phyloP scores from a whole-genome alignment of 2,329 filamentous ascomycete genomes.

The Fusarium stilboides region DNA sequence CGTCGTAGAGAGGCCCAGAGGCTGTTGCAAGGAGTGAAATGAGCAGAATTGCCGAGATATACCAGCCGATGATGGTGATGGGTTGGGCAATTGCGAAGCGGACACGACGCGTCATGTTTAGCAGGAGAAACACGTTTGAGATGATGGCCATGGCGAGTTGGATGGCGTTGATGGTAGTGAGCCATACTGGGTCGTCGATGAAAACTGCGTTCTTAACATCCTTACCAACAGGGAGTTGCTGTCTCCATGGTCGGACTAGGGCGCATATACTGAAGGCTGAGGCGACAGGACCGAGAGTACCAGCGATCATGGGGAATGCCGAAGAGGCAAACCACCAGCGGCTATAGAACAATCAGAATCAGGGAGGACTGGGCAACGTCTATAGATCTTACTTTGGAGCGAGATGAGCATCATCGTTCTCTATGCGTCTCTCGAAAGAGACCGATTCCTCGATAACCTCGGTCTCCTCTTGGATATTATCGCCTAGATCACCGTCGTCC shows the following conservation, averaged over 20 bases:
- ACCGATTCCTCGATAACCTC: slow-evolving; percentile 49
- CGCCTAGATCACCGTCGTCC: slow-evolving; percentile 59
- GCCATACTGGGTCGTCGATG: slow-evolving; percentile 80
- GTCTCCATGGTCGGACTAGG: slow-evolving; percentile 84
- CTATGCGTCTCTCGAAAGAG: slow-evolving; percentile 49
- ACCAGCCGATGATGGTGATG: slow-evolving; percentile 86
- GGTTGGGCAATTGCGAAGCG: slow-evolving; percentile 88
- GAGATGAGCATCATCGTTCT: slow-evolving; percentile 60
- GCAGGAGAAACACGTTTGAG: slow-evolving; percentile 85
- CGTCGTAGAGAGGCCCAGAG: slow-evolving; percentile 66
- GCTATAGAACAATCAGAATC: slow-evolving; percentile 51
- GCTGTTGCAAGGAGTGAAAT: slow-evolving; percentile 77
- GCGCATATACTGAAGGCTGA: slow-evolving; percentile 91
- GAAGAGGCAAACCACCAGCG: slow-evolving; percentile 77
- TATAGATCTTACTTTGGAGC: slow-evolving; percentile 59
- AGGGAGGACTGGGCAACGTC: neutral
- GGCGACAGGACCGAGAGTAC: slow-evolving; percentile 87
- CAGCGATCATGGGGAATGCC: slow-evolving; percentile 83
- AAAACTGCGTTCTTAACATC: slow-evolving; percentile 65
- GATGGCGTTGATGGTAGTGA: slow-evolving; percentile 81
- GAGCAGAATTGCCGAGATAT: slow-evolving; percentile 75
- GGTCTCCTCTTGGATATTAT: slow-evolving; percentile 56
- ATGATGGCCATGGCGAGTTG: slow-evolving; percentile 83
- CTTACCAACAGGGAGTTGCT: slow-evolving; percentile 65
- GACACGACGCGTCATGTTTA: slow-evolving; percentile 87